These are phyloP conservation scores for Diplodia corticola DNA, from an alignment of 2,329 filamentous ascomycete genomes.

Conservation along the genomic window DNA sequence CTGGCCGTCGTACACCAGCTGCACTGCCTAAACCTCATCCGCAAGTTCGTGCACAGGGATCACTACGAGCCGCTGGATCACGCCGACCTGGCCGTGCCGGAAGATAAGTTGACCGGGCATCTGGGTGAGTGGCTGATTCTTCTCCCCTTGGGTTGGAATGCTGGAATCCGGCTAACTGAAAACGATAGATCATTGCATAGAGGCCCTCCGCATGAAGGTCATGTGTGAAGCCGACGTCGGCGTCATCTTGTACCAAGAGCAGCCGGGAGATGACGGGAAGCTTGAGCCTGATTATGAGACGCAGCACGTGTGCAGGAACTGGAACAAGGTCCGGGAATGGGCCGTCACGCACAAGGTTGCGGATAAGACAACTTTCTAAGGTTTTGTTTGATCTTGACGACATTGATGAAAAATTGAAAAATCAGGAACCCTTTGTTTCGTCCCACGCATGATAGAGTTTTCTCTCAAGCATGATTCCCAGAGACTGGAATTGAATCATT, in stretches of 20 bases:
- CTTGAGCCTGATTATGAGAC: slow-evolving; percentile 35
- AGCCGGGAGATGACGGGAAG: slow-evolving; percentile 27
- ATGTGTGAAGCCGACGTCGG: slow-evolving; percentile 40
- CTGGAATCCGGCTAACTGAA: not conserved
- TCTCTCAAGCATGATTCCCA: not conserved
- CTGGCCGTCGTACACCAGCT: slow-evolving; percentile 34
- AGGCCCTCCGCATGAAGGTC: slow-evolving; percentile 39
- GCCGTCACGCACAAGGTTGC: slow-evolving; percentile 37
- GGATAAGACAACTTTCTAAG: slow-evolving; percentile 21
- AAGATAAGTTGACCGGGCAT: not conserved
- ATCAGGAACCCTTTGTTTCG: not conserved
- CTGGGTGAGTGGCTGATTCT: not conserved
- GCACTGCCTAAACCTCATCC: slow-evolving; percentile 39
- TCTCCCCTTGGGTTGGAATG: not conserved
- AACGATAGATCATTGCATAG: slow-evolving; percentile 36
- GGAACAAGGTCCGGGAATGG: slow-evolving; percentile 37
- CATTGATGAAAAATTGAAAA: not conserved
- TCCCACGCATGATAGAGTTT: not conserved
- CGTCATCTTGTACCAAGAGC: slow-evolving; percentile 31
- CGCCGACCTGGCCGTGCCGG: slow-evolving; percentile 33
- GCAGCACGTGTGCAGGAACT: slow-evolving; percentile 37
- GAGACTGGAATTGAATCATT: not conserved
- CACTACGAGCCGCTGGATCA: slow-evolving; percentile 33
- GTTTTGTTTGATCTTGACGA: not conserved
- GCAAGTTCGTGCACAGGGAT: slow-evolving; percentile 38